These are phyloP conservation scores for Dactylellina drechsleri DNA, from an alignment of 2,329 filamentous ascomycete species.

Conservation along the genomic window DNA sequence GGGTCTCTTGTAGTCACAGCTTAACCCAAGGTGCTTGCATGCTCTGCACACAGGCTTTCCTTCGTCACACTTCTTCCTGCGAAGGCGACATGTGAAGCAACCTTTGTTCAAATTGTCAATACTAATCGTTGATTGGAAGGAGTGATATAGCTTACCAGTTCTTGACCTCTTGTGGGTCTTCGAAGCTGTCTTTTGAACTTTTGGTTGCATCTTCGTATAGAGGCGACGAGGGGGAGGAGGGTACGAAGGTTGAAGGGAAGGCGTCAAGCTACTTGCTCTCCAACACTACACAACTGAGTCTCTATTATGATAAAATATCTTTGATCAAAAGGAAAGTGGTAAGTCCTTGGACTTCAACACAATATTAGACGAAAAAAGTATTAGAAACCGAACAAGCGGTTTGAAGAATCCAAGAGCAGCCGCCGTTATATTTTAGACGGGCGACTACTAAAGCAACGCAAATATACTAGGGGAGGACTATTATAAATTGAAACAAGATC, in stretches of 20 bases:
- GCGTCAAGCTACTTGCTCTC: constrained; percentile 55
- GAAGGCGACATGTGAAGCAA: constrained; percentile 74
- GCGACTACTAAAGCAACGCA: constrained; percentile 52
- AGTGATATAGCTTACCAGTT: constrained; percentile 74
- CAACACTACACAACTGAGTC: constrained; percentile 47
- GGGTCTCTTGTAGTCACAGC: constrained; percentile 95
- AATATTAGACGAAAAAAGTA: constrained; percentile 30
- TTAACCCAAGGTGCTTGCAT: constrained; percentile 78
- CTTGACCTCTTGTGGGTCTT: constrained; percentile 95
- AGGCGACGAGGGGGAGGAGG: constrained; percentile 50
- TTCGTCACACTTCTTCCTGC: constrained; percentile 77
- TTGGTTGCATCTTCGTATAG: constrained; percentile 57
- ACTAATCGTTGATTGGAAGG: constrained; percentile 29
- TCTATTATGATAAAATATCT: constrained; percentile 33
- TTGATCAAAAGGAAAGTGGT: constrained; percentile 49
- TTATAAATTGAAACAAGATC: constrained; percentile 50
- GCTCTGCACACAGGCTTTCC: constrained; percentile 72
- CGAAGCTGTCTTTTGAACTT: constrained; percentile 72
- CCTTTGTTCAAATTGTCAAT: constrained; percentile 65
- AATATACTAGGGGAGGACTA: constrained; percentile 44
- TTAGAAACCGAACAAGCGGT: constrained; percentile 36
- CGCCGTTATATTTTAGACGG: constrained; percentile 40
- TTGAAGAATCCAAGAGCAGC: constrained; percentile 41
- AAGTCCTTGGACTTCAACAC: constrained; percentile 46
- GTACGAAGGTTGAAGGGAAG: constrained; percentile 60